These are phyloP conservation scores for Spongospora subterranea DNA, from an alignment of 208 protist genomes.

Conservation along the genomic window DNA sequence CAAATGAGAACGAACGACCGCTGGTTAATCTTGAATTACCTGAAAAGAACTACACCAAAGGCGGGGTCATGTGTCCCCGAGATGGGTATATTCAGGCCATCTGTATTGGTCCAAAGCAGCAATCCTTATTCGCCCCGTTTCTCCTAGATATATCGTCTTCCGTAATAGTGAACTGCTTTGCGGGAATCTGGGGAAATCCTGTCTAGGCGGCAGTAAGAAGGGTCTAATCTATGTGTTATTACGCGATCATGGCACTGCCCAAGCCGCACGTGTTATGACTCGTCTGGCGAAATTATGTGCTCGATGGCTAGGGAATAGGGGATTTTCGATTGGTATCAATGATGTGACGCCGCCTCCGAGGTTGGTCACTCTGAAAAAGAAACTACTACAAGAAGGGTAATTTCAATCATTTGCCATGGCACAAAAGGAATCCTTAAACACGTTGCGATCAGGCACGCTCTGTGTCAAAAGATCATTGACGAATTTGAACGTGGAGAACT, in stretches of 20 bases:
- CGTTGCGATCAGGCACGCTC: constrained; percentile 81
- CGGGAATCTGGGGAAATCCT: constrained; percentile 95
- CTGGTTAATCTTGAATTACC: constrained; percentile 53
- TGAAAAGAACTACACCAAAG: constrained; percentile 63
- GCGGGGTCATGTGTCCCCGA: constrained; percentile 71
- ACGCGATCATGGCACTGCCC: constrained; percentile 61
- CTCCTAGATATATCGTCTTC: constrained; percentile 78
- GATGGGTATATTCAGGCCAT: constrained; percentile 82
- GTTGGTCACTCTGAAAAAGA: constrained; percentile 86
- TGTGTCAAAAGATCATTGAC: constrained; percentile 87
- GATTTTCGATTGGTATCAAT: constrained; percentile 96
- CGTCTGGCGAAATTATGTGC: constrained; percentile 71
- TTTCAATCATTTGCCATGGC: background rate
- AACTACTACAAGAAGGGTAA: constrained; percentile 82
- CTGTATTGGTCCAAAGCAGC: background rate
- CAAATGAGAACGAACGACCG: constrained; percentile 61
- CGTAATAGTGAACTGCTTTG: constrained; percentile 85
- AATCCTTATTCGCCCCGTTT: background rate
- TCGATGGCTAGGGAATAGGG: constrained; percentile 81
- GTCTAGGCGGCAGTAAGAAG: constrained; percentile 84
- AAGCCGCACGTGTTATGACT: constrained; percentile 68
- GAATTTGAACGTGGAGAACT: constrained; percentile 89
- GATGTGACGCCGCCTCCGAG: constrained; percentile 85
- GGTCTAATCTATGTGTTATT: constrained; percentile 69
- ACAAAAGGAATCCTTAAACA: background rate